Conservation (phyloP, 1,284 basidiomycete genomes). For the Apiotrichum gamsii region DNA sequence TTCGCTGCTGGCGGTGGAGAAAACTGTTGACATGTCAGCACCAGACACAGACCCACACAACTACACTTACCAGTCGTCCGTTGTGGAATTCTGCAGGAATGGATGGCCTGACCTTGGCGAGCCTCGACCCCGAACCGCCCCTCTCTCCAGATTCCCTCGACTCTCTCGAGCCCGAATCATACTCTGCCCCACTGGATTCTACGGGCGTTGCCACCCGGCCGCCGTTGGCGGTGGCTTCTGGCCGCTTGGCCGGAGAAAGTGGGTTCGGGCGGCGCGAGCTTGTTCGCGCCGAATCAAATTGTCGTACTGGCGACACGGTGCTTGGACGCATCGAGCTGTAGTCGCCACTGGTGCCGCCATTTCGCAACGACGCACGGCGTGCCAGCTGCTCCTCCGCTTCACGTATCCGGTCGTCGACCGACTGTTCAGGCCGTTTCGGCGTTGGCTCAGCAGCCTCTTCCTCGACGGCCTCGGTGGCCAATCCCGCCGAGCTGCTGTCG, state of each 20-base stretch:
- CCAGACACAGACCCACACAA: too few relatives aligned
- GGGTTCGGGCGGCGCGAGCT: too few relatives aligned
- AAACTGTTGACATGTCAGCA: slow-evolving; percentile 19
- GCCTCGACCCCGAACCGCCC: not conserved
- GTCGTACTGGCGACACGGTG: too few relatives aligned
- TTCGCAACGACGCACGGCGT: slow-evolving; percentile 3
- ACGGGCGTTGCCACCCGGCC: too few relatives aligned
- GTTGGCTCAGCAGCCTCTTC: slow-evolving; percentile 1
- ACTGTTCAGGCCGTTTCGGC: not conserved
- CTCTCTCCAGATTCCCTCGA: not conserved
- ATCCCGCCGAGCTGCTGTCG: slow-evolving; percentile 5
- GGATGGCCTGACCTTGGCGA: slow-evolving; percentile 18
- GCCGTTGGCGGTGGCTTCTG: too few relatives aligned
- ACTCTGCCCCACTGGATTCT: not conserved
- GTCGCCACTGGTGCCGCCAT: not conserved
- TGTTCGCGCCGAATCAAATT: too few relatives aligned
- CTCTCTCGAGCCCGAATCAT: not conserved
- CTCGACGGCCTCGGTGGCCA: slow-evolving; percentile 3
- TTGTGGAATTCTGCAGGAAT: slow-evolving; percentile 35
- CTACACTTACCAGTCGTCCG: slow-evolving; percentile 25
- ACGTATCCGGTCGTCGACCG: slow-evolving; percentile 31
- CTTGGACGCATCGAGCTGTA: too few relatives aligned
- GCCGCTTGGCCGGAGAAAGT: too few relatives aligned
- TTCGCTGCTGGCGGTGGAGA: slow-evolving; percentile 37
- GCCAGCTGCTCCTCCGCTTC: slow-evolving; percentile 33